A percentile compares a stretch with the other conserved stretches of the same genome.
Evolutionary conservation across 1,284 basidiomycete genomes (phyloP).

Genomic region (Inonotus hispidus): DNA sequence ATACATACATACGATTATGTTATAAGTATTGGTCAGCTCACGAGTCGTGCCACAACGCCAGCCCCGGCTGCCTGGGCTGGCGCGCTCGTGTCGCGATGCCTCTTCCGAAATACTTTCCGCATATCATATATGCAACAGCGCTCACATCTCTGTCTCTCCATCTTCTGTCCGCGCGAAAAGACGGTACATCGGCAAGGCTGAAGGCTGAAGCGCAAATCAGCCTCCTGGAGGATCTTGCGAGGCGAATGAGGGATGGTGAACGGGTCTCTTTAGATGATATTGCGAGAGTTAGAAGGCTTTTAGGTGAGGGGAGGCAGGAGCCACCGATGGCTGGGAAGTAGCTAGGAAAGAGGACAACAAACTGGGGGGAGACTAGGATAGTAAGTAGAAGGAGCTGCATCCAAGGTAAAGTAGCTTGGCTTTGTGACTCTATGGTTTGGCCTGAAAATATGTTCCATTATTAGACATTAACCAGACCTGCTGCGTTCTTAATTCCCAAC

Average conservation of each 20-base stretch:
- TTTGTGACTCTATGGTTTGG: too few relatives aligned
- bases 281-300: slow-evolving; percentile 42
- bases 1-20: too few relatives aligned
- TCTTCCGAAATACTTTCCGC: slow-evolving; percentile 38
- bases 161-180: slow-evolving; percentile 45
- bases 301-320: slow-evolving; percentile 27
- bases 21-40: too few relatives aligned
- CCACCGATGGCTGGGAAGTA: slow-evolving; percentile 17
- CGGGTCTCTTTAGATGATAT: slow-evolving; percentile 43
- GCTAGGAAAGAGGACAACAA: neutral
- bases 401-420: too few relatives aligned
- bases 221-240: slow-evolving; percentile 51
- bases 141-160: slow-evolving; percentile 60
- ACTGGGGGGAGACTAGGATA: too few relatives aligned
- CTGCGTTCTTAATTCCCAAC: too few relatives aligned
- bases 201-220: slow-evolving; percentile 48
- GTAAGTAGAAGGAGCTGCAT: too few relatives aligned
- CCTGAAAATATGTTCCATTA: too few relatives aligned
- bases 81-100: neutral
- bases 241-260: slow-evolving; percentile 40
- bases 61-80: neutral
- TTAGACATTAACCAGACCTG: too few relatives aligned
- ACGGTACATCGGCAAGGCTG: slow-evolving; percentile 42
- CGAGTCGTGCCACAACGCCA: neutral
- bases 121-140: slow-evolving; percentile 52